phyloP scores from a whole-genome alignment of 805 yeast genomes.

The Wickerhamomyces sydowiorum region DNA sequence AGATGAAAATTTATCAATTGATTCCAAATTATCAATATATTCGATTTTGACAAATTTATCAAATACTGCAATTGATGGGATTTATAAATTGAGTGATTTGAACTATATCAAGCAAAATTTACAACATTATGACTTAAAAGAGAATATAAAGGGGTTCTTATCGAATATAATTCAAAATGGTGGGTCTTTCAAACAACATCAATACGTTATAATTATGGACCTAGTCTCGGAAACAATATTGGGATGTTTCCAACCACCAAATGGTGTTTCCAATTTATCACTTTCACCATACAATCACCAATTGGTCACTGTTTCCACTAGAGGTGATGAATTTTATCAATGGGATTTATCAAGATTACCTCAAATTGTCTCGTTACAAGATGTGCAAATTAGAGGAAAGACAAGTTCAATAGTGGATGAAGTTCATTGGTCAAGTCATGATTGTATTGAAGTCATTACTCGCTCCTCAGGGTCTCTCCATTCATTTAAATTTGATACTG shows the following conservation, averaged over 20 bases:
- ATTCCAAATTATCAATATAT: conserved; percentile 8
- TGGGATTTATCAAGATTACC: conserved; percentile 59
- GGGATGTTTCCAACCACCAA: conserved; percentile 49
- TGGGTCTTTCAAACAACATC: conserved; percentile 11
- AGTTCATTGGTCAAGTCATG: conserved; percentile 47
- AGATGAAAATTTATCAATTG: conserved; percentile 8
- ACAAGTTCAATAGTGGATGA: conserved; percentile 49
- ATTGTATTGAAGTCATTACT: conserved; percentile 43
- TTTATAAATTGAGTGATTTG: conserved; percentile 41
- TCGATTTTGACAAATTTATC: conserved; percentile 40
- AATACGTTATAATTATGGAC: conserved; percentile 41
- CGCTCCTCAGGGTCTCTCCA: conserved; percentile 54
- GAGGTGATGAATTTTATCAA: conserved; percentile 59
- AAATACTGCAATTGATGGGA: conserved; percentile 46
- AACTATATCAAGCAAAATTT: conserved; percentile 7
- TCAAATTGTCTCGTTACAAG: conserved; percentile 44
- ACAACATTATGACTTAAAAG: conserved; percentile 7
- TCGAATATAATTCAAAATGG: conserved; percentile 14
- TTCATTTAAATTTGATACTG: conserved; percentile 39
- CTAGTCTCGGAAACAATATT: conserved; percentile 33
- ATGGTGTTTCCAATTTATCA: conserved; percentile 55
- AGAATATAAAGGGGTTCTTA: conserved; percentile 2
- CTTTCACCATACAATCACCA: conserved; percentile 57
- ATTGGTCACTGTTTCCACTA: conserved; percentile 43
- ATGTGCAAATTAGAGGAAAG: conserved; percentile 57